A percentile compares a stretch with the other conserved stretches of the same genome.
Evolutionary conservation across 176 grass and related monocot species (phyloP).

Genomic region (Zea mays): Zm-B73-REFERENCE-NAM-5.0 NC_050099.1:245145501-245146000

Average conservation of each 20-base stretch:
- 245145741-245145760: constrained; percentile 96
- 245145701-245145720: constrained; percentile 98
- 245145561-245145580: constrained; percentile 89
- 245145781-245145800: constrained; percentile 58
- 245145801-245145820: constrained; percentile 69
- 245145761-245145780: constrained; percentile 88
- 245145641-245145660: constrained; percentile 15
- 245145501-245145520: background rate
- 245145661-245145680: background rate
- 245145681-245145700: constrained; percentile 47
- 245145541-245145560: background rate
- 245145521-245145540: background rate
- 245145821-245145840: constrained; percentile 73
- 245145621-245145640: constrained; percentile 75
- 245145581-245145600: constrained; percentile 84
- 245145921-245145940: constrained; percentile 10
- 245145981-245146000: constrained; percentile 16
- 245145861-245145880: constrained; percentile 82
- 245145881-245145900: constrained; percentile 83
- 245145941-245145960: constrained; percentile 4
- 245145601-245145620: constrained; percentile 93
- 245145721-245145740: constrained; percentile 89
- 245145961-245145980: background rate
- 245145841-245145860: constrained; percentile 73
- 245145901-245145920: constrained; percentile 63